phyloP scores from a whole-genome alignment of 164 flowering plant genomes.

The Berberis thunbergii region DNA sequence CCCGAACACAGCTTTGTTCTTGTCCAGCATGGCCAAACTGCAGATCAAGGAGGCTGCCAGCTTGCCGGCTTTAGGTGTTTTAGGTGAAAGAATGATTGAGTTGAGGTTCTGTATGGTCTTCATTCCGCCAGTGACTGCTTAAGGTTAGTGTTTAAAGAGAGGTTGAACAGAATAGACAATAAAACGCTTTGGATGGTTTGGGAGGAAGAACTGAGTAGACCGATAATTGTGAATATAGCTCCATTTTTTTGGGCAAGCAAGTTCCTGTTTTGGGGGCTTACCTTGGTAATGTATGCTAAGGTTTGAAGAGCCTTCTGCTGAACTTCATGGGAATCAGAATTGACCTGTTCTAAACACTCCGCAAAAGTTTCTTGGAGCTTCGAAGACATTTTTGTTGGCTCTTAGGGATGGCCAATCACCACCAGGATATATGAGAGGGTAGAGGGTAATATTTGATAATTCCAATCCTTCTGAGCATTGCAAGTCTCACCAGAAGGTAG shows the following conservation, averaged over 20 bases:
- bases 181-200: conserved; percentile 28
- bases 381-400: conserved; percentile 4
- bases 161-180: conserved; percentile 53
- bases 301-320: conserved; percentile 35
- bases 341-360: conserved; percentile 10
- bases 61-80: conserved; percentile 27
- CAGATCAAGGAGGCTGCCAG: conserved; percentile 49
- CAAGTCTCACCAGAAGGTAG: background rate
- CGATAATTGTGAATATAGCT: conserved; percentile 28
- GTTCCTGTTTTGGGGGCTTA: conserved; percentile 46
- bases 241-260: conserved; percentile 40
- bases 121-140: conserved; percentile 38
- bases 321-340: conserved; percentile 25
- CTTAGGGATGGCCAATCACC: background rate
- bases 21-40: conserved; percentile 67
- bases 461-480: conserved; percentile 8
- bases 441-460: background rate
- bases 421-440: background rate
- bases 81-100: conserved; percentile 23
- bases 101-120: conserved; percentile 47
- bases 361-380: conserved; percentile 3
- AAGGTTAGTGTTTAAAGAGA: conserved; percentile 54
- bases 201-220: conserved; percentile 27
- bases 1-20: conserved; percentile 65
- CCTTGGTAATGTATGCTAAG: conserved; percentile 40